These are phyloP conservation scores for Colletotrichum sp. DNA, from an alignment of 2,329 filamentous ascomycete genomes.

Conservation along the genomic window DNA sequence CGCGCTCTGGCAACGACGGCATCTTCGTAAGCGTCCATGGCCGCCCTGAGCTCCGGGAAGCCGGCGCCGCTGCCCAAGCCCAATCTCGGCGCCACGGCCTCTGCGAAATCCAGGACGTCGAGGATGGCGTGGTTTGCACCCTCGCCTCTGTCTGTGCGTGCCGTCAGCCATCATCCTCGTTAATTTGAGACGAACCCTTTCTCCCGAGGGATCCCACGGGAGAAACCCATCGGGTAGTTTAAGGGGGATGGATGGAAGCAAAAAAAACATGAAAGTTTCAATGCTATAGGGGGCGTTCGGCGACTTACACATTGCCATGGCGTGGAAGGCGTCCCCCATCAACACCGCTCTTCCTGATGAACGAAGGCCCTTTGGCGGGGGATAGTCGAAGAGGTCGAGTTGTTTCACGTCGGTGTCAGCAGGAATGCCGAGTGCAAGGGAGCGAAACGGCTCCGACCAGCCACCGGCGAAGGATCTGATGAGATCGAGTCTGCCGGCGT, in stretches of 20 bases:
- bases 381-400: slow-evolving; percentile 53
- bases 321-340: slow-evolving; percentile 60
- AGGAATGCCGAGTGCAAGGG: slow-evolving; percentile 43
- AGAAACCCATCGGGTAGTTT: background rate
- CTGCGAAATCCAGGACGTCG: slow-evolving; percentile 51
- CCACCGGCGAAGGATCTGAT: slow-evolving; percentile 46
- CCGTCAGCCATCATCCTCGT: background rate
- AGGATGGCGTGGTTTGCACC: slow-evolving; percentile 61
- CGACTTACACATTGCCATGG: slow-evolving; percentile 63
- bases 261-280: background rate
- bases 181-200: background rate
- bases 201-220: background rate
- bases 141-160: slow-evolving; percentile 55
- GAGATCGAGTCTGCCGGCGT: slow-evolving; percentile 40
- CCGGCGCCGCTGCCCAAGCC: background rate
- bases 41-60: slow-evolving; percentile 24
- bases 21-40: slow-evolving; percentile 46
- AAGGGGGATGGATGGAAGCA: background rate
- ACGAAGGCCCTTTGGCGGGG: slow-evolving; percentile 39
- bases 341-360: slow-evolving; percentile 46
- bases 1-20: slow-evolving; percentile 45
- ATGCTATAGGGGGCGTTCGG: background rate
- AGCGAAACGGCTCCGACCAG: slow-evolving; percentile 55
- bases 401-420: slow-evolving; percentile 44
- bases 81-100: slow-evolving; percentile 29